phyloP scores from a whole-genome alignment of 768 basidiomycete species.

The Pleurotus sapidus region DNA sequence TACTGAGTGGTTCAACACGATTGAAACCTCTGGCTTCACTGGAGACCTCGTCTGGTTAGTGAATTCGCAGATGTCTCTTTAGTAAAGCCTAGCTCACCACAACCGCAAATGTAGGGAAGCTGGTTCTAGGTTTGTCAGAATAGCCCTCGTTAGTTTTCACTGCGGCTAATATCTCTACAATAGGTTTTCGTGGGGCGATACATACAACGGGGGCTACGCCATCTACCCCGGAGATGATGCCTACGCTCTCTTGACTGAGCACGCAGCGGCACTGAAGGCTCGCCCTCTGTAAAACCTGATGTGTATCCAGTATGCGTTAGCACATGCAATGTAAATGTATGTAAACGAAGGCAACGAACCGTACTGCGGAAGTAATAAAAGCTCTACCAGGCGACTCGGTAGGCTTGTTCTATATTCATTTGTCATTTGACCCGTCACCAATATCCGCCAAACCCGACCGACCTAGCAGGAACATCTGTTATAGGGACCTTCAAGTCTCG shows the following conservation, averaged over 20 bases:
- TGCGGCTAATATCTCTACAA: slow-evolving; percentile 6
- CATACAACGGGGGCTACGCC: slow-evolving; percentile 52
- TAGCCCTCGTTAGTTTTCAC: no score
- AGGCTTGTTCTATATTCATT: no score
- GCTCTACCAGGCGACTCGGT: no score
- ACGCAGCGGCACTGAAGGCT: slow-evolving; percentile 43
- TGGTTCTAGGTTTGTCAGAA: slow-evolving; percentile 10
- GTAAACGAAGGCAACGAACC: no score
- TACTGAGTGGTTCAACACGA: slow-evolving; percentile 48
- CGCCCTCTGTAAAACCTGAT: slow-evolving; percentile 9
- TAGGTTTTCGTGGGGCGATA: slow-evolving; percentile 17
- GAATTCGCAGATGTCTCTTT: not conserved
- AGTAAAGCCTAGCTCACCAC: not conserved
- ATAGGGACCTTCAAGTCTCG: no score
- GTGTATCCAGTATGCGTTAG: no score
- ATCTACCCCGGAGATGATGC: slow-evolving; percentile 45
- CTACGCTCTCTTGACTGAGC: slow-evolving; percentile 36
- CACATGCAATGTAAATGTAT: no score
- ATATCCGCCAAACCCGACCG: no score
- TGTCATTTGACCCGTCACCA: no score
- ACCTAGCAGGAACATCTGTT: no score
- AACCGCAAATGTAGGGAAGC: slow-evolving; percentile 21
- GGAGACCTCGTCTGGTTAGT: slow-evolving; percentile 60
- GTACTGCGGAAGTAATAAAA: no score
- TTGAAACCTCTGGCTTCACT: slow-evolving; percentile 50